Conservation (phyloP, 495 filamentous ascomycete species). For the Hypoxylon perforatum region DNA sequence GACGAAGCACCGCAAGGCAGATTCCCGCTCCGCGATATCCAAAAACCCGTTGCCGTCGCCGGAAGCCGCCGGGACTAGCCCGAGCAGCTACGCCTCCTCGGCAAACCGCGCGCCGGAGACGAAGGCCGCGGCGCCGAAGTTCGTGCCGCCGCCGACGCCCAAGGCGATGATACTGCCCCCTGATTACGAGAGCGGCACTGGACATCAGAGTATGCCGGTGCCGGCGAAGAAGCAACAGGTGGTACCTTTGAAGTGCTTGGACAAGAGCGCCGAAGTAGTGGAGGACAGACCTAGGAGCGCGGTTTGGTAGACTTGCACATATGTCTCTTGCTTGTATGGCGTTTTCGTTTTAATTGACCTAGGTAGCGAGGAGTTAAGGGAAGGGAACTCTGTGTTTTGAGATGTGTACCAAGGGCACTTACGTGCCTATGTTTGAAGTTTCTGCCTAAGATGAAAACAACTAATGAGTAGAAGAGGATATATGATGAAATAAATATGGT, state of each 20-base stretch:
- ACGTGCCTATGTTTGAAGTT: background rate
- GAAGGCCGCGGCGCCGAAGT: constrained; percentile 5
- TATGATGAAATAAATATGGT: background rate
- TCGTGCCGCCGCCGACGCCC: constrained; percentile 27
- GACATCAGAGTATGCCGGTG: constrained; percentile 23
- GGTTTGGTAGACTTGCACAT: constrained; percentile 10
- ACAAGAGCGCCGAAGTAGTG: constrained; percentile 6
- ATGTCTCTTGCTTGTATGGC: constrained; percentile 1
- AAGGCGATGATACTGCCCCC: constrained; percentile 37
- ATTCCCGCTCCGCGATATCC: constrained; percentile 12
- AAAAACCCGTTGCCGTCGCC: background rate
- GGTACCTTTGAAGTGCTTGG: constrained; percentile 14
- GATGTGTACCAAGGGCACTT: background rate
- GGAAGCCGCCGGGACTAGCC: background rate
- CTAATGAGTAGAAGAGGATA: background rate
- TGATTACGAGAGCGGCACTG: constrained; percentile 15
- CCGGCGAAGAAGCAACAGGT: constrained; percentile 25
- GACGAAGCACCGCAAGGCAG: constrained; percentile 11
- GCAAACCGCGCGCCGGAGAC: background rate
- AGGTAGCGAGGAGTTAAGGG: constrained; percentile 31
- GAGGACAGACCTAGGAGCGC: constrained; percentile 21
- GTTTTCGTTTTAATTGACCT: constrained; percentile 6
- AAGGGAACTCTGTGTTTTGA: constrained; percentile 3
- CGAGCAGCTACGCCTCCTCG: background rate
- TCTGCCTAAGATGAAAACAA: background rate